Conservation (phyloP, 1,284 basidiomycete genomes). For the Leccinum angustisporum region DNA sequence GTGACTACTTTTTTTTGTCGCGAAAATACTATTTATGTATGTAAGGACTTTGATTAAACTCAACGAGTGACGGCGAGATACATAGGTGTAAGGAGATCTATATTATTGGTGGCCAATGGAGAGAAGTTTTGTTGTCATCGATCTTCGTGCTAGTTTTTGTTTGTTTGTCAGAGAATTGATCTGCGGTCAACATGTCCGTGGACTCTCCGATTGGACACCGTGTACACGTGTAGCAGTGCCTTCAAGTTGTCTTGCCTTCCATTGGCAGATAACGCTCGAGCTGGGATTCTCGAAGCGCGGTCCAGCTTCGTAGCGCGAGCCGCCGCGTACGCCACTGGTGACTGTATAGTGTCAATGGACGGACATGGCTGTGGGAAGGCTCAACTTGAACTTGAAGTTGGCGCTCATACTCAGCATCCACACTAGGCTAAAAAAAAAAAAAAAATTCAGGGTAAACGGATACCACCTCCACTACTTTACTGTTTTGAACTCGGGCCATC, state of each 20-base stretch:
- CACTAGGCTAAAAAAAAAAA: neutral
- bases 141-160: neutral
- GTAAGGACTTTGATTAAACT: constrained; percentile 8
- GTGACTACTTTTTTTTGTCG: too few species aligned
- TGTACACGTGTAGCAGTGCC: neutral
- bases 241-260: neutral
- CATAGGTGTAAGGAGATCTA: neutral
- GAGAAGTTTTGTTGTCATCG: neutral
- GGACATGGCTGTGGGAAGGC: neutral
- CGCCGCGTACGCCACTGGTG: constrained; percentile 16
- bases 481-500: neutral
- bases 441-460: neutral
- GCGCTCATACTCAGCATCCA: neutral
- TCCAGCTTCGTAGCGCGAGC: constrained; percentile 1
- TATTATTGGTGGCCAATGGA: neutral
- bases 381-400: neutral
- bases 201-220: constrained; percentile 1
- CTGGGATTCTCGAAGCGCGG: neutral
- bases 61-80: neutral
- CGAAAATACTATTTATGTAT: neutral
- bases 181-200: neutral
- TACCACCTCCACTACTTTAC: neutral
- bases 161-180: neutral
- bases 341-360: constrained; percentile 1
- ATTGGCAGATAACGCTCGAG: neutral